Evolutionary conservation across 192 early-diverging fungal species (phyloP).

Genomic region (Coemansia sp.): DNA sequence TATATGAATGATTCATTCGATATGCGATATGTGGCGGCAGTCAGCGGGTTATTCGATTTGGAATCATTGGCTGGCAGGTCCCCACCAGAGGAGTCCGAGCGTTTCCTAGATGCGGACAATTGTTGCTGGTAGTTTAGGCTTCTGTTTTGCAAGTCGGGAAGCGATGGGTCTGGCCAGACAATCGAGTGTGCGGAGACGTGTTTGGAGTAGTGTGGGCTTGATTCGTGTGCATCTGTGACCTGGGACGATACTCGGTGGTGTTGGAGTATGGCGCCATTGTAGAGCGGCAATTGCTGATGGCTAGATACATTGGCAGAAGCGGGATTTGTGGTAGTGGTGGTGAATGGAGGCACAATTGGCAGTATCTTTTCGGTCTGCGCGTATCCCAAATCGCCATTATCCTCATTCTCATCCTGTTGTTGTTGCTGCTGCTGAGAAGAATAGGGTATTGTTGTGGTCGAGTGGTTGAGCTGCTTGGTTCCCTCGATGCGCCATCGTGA

Average conservation of each 20-base stretch:
- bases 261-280: not conserved
- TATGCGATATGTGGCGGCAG: not conserved
- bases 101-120: not conserved
- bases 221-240: constrained; percentile 12
- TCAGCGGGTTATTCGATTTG: not conserved
- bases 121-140: not conserved
- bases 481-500: constrained; percentile 36
- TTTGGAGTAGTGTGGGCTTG: constrained; percentile 10
- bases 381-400: not conserved
- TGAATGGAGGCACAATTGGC: constrained; percentile 1
- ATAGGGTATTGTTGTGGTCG: not conserved
- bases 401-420: not conserved
- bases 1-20: constrained; percentile 44
- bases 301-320: not conserved
- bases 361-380: not conserved
- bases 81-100: not conserved
- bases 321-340: not conserved
- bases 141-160: not conserved
- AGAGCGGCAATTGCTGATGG: not conserved
- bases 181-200: constrained; percentile 22
- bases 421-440: constrained; percentile 1
- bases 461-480: constrained; percentile 17
- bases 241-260: constrained; percentile 7
- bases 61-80: not conserved
- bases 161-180: constrained; percentile 22